A percentile compares a stretch with the other conserved stretches of the same genome.
phyloP scores from a whole-genome alignment of 768 basidiomycete genomes.

The Steccherinum ochraceum region DNA sequence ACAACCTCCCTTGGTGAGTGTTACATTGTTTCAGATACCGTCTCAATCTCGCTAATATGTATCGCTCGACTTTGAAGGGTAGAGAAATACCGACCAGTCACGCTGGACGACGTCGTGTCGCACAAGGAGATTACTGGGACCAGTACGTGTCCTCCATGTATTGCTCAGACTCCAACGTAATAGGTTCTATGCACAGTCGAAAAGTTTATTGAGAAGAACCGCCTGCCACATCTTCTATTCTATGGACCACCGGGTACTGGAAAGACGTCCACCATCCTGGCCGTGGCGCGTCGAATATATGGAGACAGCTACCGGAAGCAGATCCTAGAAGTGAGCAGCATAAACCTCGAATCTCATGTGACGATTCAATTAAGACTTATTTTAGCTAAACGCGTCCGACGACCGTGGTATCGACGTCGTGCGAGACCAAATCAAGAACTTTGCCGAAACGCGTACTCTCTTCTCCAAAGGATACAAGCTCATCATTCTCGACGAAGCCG shows the following conservation, averaged over 20 bases:
- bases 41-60: neutral
- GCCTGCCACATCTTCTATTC: slow-evolving; percentile 91
- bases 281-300: slow-evolving; percentile 92
- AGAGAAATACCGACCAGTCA: slow-evolving; percentile 93
- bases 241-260: slow-evolving; percentile 99
- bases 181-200: slow-evolving; percentile 56
- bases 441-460: slow-evolving; percentile 91
- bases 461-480: slow-evolving; percentile 94
- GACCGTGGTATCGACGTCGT: slow-evolving; percentile 99
- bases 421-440: slow-evolving; percentile 97
- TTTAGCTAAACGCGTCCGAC: slow-evolving; percentile 92
- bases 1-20: slow-evolving; percentile 80
- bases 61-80: slow-evolving; percentile 53
- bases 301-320: slow-evolving; percentile 82
- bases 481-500: slow-evolving; percentile 98
- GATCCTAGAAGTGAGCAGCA: slow-evolving; percentile 73
- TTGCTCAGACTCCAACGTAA: neutral
- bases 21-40: slow-evolving; percentile 1
- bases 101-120: slow-evolving; percentile 91
- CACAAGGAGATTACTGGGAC: slow-evolving; percentile 94
- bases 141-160: slow-evolving; percentile 47
- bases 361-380: slow-evolving; percentile 2
- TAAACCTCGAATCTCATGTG: neutral
- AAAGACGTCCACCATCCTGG: slow-evolving; percentile 95
- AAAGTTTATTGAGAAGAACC: slow-evolving; percentile 91